These are phyloP conservation scores for Aureobasidium sp. DNA, from an alignment of 2,329 filamentous ascomycete species.

Conservation along the genomic window DNA sequence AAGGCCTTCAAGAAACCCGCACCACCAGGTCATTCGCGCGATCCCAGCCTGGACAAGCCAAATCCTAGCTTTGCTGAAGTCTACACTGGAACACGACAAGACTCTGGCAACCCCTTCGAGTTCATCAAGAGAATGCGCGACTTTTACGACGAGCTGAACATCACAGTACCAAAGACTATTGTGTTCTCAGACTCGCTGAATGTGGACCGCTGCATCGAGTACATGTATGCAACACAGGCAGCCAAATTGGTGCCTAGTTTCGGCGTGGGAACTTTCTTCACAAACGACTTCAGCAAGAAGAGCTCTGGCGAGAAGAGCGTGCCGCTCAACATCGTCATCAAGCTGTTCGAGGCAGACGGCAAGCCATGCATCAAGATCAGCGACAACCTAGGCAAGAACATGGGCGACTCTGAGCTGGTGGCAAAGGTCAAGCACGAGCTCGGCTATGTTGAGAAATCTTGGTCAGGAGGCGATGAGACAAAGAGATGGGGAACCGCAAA, in stretches of 20 bases:
- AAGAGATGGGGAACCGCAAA: constrained; percentile 61
- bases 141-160: constrained; percentile 71
- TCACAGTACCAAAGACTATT: constrained; percentile 75
- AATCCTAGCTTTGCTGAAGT: constrained; percentile 65
- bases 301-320: constrained; percentile 73
- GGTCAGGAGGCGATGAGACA: constrained; percentile 78
- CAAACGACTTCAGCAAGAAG: constrained; percentile 75
- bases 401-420: constrained; percentile 73
- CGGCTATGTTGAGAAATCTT: constrained; percentile 78
- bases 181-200: constrained; percentile 96
- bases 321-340: constrained; percentile 96
- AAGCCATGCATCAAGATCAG: constrained; percentile 86
- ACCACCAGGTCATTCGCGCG: constrained; percentile 27
- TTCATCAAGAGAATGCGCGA: constrained; percentile 72
- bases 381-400: constrained; percentile 86
- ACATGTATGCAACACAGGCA: constrained; percentile 74
- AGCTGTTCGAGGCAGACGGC: constrained; percentile 78
- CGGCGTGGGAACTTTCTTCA: constrained; percentile 91
- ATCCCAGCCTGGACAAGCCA: constrained; percentile 16
- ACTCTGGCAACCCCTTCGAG: constrained; percentile 76
- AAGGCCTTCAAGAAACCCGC: constrained; percentile 70
- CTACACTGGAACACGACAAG: constrained; percentile 79
- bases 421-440: constrained; percentile 75
- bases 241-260: constrained; percentile 80
- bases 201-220: constrained; percentile 82